Evolutionary conservation across 2,329 filamentous ascomycete species (phyloP), one percentile per base, ranked within the genome.

Genomic region (Calonectria ilicicola): DNA sequence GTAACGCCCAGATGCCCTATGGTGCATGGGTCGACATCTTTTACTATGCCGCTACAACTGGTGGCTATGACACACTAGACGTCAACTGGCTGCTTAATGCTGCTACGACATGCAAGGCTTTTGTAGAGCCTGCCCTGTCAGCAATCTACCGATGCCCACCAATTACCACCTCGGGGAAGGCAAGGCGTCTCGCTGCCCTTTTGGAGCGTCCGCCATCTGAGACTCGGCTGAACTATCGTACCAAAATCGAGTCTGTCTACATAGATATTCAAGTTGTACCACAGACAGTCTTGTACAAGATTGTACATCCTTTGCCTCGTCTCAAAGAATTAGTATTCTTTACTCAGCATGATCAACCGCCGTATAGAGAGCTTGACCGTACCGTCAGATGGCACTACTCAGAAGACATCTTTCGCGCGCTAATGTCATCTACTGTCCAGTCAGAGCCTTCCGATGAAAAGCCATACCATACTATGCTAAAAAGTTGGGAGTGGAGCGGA

Each of bases 271-370:
- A 96, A 77, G 90, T 92, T 7, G 89, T 89, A 82, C 77, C 89
- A 85, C 81, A 79, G 29, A 44, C 71, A 6, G 60, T 80, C 3
- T 42, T 84, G 9, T 78, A 88, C 88, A 79, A 87, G 29, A 83
- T 98, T 63, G 85, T 97, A 23, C 86, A 87, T 47, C 87, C 89
- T 56, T 88, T 95, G 7, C 92, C 93, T 0, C 91, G 91, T 60
- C 86, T 98, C 19, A 89, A 89, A 65, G 89, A 92, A 62, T 83
- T 98, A 38, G 91, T 95, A 70, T 88, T 98, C 19, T 93, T 92
- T 74, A 93, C 96, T 76, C 89, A 89, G 14, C 86, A 90, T 62
- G 94, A 97, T 78, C 85, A 90, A 74, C 88, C 93, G 2, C 93
- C 93, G 0, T 95, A 92, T 80, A 87, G 93, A 47, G 82, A 86